These are phyloP conservation scores for Acer campestre DNA, from an alignment of 345 rosid genomes.

Conservation along the genomic window DNA sequence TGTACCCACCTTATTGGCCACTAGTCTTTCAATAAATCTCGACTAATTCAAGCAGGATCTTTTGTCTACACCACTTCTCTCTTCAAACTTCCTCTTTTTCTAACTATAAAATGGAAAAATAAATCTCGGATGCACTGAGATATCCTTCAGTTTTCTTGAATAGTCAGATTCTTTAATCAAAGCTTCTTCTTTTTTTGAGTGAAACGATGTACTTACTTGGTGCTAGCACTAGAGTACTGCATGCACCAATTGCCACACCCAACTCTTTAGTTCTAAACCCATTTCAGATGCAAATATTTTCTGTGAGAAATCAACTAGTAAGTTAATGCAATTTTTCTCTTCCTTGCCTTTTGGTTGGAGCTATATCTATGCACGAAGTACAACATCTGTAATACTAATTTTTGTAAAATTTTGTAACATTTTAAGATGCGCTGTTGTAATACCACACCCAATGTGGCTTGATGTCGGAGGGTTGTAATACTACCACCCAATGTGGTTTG, in stretches of 20 bases:
- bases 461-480: no score
- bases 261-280: not conserved
- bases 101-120: conserved; percentile 16
- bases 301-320: not conserved
- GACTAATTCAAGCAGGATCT: conserved; percentile 42
- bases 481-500: no score
- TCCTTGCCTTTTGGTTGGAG: not conserved
- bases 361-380: not conserved
- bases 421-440: not conserved
- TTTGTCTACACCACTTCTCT: conserved; percentile 28
- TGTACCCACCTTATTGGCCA: conserved; percentile 33
- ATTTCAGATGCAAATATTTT: not conserved
- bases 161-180: conserved; percentile 8
- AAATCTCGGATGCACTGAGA: conserved; percentile 16
- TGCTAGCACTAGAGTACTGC: conserved; percentile 3
- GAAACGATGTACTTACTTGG: not conserved
- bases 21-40: conserved; percentile 34
- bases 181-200: not conserved
- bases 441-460: no score
- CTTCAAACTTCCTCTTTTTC: conserved; percentile 17
- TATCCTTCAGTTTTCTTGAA: not conserved
- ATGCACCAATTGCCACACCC: not conserved
- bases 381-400: not conserved
- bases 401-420: not conserved
- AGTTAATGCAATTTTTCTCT: not conserved